Conservation (phyloP, 768 basidiomycete species). For the Tricholoma furcatifolium region DNA sequence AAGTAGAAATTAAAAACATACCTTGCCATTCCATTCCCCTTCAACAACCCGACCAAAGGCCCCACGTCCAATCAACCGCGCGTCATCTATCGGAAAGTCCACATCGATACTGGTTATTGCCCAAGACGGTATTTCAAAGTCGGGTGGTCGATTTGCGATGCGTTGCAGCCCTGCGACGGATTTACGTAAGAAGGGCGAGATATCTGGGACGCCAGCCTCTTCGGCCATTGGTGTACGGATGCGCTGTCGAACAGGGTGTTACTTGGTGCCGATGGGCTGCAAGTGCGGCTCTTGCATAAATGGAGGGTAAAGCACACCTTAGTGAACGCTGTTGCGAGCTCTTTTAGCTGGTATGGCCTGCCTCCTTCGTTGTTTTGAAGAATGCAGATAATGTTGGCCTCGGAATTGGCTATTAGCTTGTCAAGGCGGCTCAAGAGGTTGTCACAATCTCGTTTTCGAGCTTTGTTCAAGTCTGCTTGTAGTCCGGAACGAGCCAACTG, state of each 20-base stretch:
- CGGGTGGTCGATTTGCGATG: slow-evolving; percentile 12
- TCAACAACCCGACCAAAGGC: slow-evolving; percentile 26
- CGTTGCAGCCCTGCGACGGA: slow-evolving; percentile 10
- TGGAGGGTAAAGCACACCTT: slow-evolving; percentile 4
- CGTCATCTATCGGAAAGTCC: slow-evolving; percentile 17
- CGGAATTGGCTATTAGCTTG: not conserved
- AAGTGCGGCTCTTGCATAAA: not conserved
- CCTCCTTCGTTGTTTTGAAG: slow-evolving; percentile 10
- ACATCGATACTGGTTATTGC: slow-evolving; percentile 25
- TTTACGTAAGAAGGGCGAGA: slow-evolving; percentile 14
- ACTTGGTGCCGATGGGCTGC: not conserved
- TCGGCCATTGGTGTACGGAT: slow-evolving; percentile 2
- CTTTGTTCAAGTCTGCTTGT: slow-evolving; percentile 9
- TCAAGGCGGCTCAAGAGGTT: slow-evolving; percentile 5
- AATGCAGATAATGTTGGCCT: slow-evolving; percentile 6
- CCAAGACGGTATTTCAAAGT: slow-evolving; percentile 22
- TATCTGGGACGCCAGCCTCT: slow-evolving; percentile 4
- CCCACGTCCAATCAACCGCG: slow-evolving; percentile 21
- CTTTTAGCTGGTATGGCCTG: slow-evolving; percentile 11
- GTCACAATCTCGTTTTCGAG: slow-evolving; percentile 11
- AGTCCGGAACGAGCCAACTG: slow-evolving; percentile 11
- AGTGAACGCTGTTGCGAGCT: slow-evolving; percentile 16
- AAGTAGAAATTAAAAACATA: not conserved
- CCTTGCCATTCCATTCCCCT: slow-evolving; percentile 27
- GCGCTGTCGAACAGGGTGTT: slow-evolving; percentile 2